Evolutionary conservation across 2,329 filamentous ascomycete species (phyloP).

Genomic region (Apiospora aurea): DNA sequence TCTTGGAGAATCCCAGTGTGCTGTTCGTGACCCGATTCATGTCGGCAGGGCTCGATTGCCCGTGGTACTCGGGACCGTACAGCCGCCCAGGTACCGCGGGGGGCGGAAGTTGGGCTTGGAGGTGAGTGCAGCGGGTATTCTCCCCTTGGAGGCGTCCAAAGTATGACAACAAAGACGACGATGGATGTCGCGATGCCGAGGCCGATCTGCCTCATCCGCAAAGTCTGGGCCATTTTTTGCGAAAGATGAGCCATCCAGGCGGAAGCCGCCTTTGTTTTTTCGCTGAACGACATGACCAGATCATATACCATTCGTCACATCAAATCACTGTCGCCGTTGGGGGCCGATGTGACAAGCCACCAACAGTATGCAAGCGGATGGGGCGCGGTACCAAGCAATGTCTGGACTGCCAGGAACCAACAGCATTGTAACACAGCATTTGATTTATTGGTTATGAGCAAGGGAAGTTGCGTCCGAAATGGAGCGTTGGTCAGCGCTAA

Average conservation of each 20-base stretch:
- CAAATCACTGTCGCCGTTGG: too few relatives aligned
- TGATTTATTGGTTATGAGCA: not conserved
- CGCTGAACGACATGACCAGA: not conserved
- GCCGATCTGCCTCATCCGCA: conserved; percentile 15
- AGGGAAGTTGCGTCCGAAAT: not conserved
- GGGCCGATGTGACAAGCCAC: not conserved
- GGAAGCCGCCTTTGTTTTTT: not conserved
- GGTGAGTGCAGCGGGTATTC: not conserved
- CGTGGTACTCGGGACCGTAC: conserved; percentile 18
- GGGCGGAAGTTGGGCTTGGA: not conserved
- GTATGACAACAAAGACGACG: not conserved
- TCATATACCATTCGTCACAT: not conserved
- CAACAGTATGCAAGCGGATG: not conserved
- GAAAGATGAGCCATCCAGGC: not conserved
- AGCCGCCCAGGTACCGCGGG: not conserved
- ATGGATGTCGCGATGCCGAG: conserved; percentile 1
- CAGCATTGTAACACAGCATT: not conserved
- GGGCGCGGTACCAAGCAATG: not conserved
- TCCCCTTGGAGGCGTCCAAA: not conserved
- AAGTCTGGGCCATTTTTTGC: conserved; percentile 15
- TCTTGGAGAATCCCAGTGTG: conserved; percentile 41
- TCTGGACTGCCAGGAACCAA: not conserved
- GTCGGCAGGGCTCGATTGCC: conserved; percentile 6
- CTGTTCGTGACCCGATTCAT: conserved; percentile 35
- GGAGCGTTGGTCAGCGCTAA: not conserved